Evolutionary conservation across 495 filamentous ascomycete genomes (phyloP), one percentile per base, ranked within the genome.

Genomic region (Podospora australis): DNA sequence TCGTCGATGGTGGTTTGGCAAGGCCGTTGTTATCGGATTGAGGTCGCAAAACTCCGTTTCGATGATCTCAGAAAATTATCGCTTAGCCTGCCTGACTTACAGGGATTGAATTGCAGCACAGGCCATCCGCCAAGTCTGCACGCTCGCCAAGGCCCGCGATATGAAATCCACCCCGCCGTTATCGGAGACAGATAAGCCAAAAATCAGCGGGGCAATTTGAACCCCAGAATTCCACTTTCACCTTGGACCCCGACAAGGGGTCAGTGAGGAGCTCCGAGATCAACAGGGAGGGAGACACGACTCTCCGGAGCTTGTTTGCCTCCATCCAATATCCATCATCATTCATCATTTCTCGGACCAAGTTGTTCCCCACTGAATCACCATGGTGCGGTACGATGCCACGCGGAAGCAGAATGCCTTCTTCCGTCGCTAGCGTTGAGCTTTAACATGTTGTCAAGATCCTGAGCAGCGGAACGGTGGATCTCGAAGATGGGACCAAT

Each of bases 61-160:
- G 45, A 53, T 53, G 50, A 53, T 53, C 39, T 53, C 50, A 48
- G 45, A 47, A 26, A 7, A n/a, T n/a, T n/a, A n/a, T n/a, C n/a
- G n/a, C n/a, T n/a, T n/a, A n/a, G n/a, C n/a, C n/a, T n/a, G n/a
- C n/a, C n/a, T n/a, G n/a, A n/a, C n/a, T n/a, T n/a, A 46, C 40
- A 46, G 52, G 49, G 49, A 50, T 41, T 50, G 43, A 6, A 30
- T 7, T 11, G 4, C 32, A 10, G 52, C 47, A 55, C 52, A 22
- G 36, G 34, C 52, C 51, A 54, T 14, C 10, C 14, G 13, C 26
- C 2, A 10, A 23, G 29, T 11, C 9, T 14, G n/a, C 6, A 3
- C 6, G 4, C 8, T 16, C 20, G 24, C 40, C 13, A 23, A 43
- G 40, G n/a, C 34, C 13, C 5, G 17, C 22, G 23, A 24, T 43